phyloP scores from a whole-genome alignment of 2,329 filamentous ascomycete species.

The Leptographium galeiforme region DNA sequence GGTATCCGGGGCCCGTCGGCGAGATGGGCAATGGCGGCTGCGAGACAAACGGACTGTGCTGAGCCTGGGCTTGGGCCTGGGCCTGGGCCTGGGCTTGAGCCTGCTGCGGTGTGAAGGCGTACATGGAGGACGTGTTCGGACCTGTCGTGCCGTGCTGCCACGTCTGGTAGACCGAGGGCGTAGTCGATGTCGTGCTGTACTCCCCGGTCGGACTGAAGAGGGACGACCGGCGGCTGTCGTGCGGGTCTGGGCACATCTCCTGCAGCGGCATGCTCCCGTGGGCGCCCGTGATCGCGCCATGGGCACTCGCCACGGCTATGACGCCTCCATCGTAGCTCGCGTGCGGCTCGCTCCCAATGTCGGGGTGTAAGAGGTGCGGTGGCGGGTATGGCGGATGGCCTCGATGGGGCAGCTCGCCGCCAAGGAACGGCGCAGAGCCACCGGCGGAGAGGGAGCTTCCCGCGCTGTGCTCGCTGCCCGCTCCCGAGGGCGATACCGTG shows the following conservation, averaged over 20 bases:
- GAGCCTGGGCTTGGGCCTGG: not conserved
- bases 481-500: conserved; percentile 8
- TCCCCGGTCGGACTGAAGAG: conserved; percentile 29
- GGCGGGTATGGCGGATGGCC: conserved; percentile 21
- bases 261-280: conserved; percentile 26
- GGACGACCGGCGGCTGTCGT: conserved; percentile 34
- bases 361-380: conserved; percentile 27
- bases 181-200: conserved; percentile 25
- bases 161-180: conserved; percentile 25
- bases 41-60: conserved; percentile 14
- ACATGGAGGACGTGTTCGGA: conserved; percentile 28
- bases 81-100: conserved; percentile 5
- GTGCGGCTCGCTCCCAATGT: conserved; percentile 27
- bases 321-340: conserved; percentile 18
- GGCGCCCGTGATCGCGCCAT: conserved; percentile 15
- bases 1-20: conserved; percentile 15
- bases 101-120: conserved; percentile 30
- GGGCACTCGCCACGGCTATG: conserved; percentile 20
- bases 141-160: conserved; percentile 32
- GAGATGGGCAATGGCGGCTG: conserved; percentile 15
- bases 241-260: conserved; percentile 31
- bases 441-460: not conserved
- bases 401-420: conserved; percentile 29
- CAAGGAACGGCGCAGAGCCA: conserved; percentile 19
- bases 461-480: conserved; percentile 24